phyloP scores from a whole-genome alignment of 2,329 filamentous ascomycete genomes.

The Fusarium floridanum region DNA sequence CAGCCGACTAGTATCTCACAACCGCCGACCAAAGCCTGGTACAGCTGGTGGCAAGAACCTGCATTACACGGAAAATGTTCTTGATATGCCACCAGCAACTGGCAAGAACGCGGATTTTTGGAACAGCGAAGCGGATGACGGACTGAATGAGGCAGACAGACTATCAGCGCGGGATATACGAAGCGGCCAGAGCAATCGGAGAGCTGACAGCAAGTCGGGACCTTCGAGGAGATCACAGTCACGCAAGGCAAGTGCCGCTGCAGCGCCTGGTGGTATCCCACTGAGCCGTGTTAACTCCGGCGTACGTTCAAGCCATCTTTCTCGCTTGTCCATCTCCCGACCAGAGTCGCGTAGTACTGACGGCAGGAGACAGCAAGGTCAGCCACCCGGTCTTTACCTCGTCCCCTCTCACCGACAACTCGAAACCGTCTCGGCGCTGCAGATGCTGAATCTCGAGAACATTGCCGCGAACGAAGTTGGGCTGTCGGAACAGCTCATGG shows the following conservation, averaged over 20 bases:
- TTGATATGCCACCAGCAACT: slow-evolving; percentile 69
- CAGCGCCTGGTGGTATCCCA: slow-evolving; percentile 53
- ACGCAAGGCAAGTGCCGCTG: slow-evolving; percentile 65
- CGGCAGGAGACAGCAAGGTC: slow-evolving; percentile 51
- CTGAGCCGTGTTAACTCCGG: slow-evolving; percentile 64
- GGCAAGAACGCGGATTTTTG: slow-evolving; percentile 68
- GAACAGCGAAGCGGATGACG: slow-evolving; percentile 82
- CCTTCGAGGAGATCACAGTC: slow-evolving; percentile 66
- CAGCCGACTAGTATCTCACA: slow-evolving; percentile 90
- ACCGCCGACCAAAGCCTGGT: slow-evolving; percentile 76
- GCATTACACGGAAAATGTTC: slow-evolving; percentile 91
- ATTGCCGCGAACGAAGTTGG: slow-evolving; percentile 90
- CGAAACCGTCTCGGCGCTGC: slow-evolving; percentile 77
- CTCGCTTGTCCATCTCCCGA: slow-evolving; percentile 48
- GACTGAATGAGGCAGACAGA: slow-evolving; percentile 60
- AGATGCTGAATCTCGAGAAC: slow-evolving; percentile 94
- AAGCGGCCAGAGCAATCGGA: slow-evolving; percentile 63
- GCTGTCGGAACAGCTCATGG: slow-evolving; percentile 88
- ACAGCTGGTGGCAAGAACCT: slow-evolving; percentile 89
- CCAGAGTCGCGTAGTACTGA: slow-evolving; percentile 52
- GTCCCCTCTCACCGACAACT: slow-evolving; percentile 68
- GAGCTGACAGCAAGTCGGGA: slow-evolving; percentile 66
- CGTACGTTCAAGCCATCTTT: slow-evolving; percentile 53
- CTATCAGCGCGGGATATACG: slow-evolving; percentile 64
- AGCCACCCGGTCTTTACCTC: slow-evolving; percentile 65